A percentile compares a stretch with the other conserved stretches of the same genome.
Evolutionary conservation across 805 yeast genomes (phyloP).

Genomic region (Myxozyma sirexii): DNA sequence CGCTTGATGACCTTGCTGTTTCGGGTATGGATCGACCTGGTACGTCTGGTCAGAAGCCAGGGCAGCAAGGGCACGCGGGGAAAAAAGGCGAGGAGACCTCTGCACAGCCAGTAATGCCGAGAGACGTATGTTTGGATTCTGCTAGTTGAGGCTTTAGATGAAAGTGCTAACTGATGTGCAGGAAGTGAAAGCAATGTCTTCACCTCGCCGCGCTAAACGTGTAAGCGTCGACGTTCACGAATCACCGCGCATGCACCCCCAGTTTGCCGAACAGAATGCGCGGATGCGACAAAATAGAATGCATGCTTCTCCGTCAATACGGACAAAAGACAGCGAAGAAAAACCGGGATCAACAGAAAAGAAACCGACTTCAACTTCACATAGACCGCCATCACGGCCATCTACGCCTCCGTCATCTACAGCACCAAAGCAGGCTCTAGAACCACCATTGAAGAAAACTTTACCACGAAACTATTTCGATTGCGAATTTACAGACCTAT

Average conservation of each 20-base stretch:
- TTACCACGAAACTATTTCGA: conserved; percentile 60
- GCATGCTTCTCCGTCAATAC: conserved; percentile 1
- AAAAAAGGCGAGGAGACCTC: too few relatives aligned
- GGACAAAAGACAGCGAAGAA: not conserved
- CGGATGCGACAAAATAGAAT: not conserved
- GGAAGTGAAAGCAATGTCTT: not conserved
- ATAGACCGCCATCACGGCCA: not conserved
- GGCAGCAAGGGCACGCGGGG: too few relatives aligned
- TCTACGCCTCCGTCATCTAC: not conserved
- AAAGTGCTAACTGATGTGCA: not conserved
- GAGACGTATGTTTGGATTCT: too few relatives aligned
- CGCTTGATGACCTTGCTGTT: not conserved
- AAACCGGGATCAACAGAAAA: not conserved
- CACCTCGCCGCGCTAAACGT: conserved; percentile 12
- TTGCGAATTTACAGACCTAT: conserved; percentile 71
- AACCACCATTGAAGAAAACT: not conserved
- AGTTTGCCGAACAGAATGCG: conserved; percentile 8
- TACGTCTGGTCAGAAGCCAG: too few relatives aligned
- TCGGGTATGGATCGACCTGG: not conserved
- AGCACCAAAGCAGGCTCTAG: not conserved
- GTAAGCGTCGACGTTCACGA: conserved; percentile 4
- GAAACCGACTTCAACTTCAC: not conserved
- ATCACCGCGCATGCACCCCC: conserved; percentile 16
- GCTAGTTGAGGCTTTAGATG: not conserved
- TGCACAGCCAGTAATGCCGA: too few relatives aligned